Percentiles rank a stretch among this genome's conserved stretches.
phyloP scores from a whole-genome alignment of 192 early-diverging fungal species.

The Backusella parvicylindrica region DNA sequence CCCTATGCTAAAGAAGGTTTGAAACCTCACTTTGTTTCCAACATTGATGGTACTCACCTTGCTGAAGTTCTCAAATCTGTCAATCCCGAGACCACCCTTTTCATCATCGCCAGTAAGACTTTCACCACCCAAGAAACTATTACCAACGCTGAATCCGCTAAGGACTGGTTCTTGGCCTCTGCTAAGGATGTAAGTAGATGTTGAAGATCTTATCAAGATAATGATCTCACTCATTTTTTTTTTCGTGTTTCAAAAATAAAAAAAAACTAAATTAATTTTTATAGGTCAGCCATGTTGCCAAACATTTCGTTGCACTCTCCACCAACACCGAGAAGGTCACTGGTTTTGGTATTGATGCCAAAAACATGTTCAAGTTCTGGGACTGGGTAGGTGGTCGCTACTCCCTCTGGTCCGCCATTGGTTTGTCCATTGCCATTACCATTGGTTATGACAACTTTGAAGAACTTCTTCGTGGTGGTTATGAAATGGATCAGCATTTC shows the following conservation, averaged over 20 bases:
- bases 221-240: background rate
- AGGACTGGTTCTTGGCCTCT: constrained; percentile 84
- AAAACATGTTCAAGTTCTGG: constrained; percentile 99
- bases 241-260: background rate
- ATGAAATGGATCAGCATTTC: constrained; percentile 98
- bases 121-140: constrained; percentile 99
- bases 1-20: constrained; percentile 79
- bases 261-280: background rate
- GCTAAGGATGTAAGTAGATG: constrained; percentile 75
- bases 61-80: constrained; percentile 88
- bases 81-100: constrained; percentile 85
- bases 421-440: constrained; percentile 94
- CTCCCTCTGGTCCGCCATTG: constrained; percentile 99
- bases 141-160: constrained; percentile 93
- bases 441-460: constrained; percentile 95
- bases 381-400: constrained; percentile 99
- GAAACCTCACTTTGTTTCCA: constrained; percentile 92
- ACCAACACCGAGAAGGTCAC: constrained; percentile 89
- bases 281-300: constrained; percentile 82
- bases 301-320: constrained; percentile 98
- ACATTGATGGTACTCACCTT: constrained; percentile 97
- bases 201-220: background rate
- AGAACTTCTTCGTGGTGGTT: constrained; percentile 83
- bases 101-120: constrained; percentile 97
- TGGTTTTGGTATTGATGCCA: constrained; percentile 89